phyloP scores from a whole-genome alignment of 2,329 filamentous ascomycete species.

The Fulvia fulva region DNA sequence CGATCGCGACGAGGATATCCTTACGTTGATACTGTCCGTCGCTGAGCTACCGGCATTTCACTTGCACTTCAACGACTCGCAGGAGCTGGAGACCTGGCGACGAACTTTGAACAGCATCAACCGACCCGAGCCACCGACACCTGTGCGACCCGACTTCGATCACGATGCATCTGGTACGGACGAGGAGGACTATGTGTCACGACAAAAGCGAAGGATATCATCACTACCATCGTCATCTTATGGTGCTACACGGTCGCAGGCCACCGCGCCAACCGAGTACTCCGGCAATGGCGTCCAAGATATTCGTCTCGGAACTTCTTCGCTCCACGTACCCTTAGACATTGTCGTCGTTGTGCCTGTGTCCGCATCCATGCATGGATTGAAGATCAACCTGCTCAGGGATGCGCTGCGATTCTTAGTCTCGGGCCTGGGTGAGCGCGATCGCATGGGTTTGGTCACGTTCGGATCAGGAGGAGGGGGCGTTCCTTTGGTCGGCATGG shows the following conservation, averaged over 20 bases:
- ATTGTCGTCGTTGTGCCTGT: slow-evolving; percentile 96
- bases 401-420: slow-evolving; percentile 93
- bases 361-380: slow-evolving; percentile 97
- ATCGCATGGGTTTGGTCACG: slow-evolving; percentile 94
- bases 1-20: slow-evolving; percentile 68
- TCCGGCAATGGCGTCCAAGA: slow-evolving; percentile 49
- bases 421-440: slow-evolving; percentile 79
- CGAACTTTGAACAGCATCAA: slow-evolving; percentile 82
- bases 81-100: slow-evolving; percentile 85
- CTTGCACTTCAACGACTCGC: slow-evolving; percentile 77
- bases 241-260: slow-evolving; percentile 75
- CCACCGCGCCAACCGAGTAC: slow-evolving; percentile 89
- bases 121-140: slow-evolving; percentile 53
- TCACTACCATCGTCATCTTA: slow-evolving; percentile 78
- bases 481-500: slow-evolving; percentile 96
- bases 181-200: slow-evolving; percentile 41
- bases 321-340: slow-evolving; percentile 85
- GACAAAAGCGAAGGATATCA: slow-evolving; percentile 63
- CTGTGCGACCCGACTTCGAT: slow-evolving; percentile 71
- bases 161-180: slow-evolving; percentile 53
- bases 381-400: slow-evolving; percentile 91
- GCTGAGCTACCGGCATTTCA: slow-evolving; percentile 91
- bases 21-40: slow-evolving; percentile 88
- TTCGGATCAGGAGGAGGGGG: slow-evolving; percentile 93
- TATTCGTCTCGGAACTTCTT: slow-evolving; percentile 42